Conservation (phyloP, 2,329 filamentous ascomycete genomes). For the Sordariomycetes sp. region DNA sequence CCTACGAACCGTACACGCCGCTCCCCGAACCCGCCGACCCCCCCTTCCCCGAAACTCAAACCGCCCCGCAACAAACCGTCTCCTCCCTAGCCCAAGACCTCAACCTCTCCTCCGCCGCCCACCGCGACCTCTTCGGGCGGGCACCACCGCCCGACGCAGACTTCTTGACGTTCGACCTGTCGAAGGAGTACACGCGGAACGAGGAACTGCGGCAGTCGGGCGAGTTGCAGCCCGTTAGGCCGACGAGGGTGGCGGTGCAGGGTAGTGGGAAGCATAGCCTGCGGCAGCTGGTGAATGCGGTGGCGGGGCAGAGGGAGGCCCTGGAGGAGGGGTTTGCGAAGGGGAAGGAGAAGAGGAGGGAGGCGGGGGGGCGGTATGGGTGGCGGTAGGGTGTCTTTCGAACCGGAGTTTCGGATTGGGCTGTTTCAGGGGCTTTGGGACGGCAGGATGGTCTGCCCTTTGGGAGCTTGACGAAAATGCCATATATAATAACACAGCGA, state of each 20-base stretch:
- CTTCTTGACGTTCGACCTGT: conserved; percentile 79
- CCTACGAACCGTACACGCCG: conserved; percentile 31
- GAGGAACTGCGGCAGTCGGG: conserved; percentile 59
- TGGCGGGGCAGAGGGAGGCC: conserved; percentile 69
- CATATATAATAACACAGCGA: background rate
- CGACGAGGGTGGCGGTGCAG: conserved; percentile 68
- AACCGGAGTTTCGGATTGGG: background rate
- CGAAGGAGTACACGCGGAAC: conserved; percentile 76
- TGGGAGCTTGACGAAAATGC: background rate
- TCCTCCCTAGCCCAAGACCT: conserved; percentile 57
- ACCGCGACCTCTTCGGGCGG: conserved; percentile 78
- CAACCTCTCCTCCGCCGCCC: conserved; percentile 62
- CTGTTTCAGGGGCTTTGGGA: background rate
- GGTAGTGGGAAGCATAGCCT: conserved; percentile 69
- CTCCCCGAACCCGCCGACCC: conserved; percentile 25
- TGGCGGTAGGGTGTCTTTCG: conserved; percentile 33
- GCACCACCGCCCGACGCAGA: conserved; percentile 31
- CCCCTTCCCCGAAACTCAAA: background rate
- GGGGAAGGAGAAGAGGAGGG: conserved; percentile 65
- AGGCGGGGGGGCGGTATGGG: conserved; percentile 73
- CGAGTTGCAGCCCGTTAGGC: conserved; percentile 64
- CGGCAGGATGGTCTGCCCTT: background rate
- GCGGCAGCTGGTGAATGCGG: conserved; percentile 74
- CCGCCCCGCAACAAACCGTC: conserved; percentile 6
- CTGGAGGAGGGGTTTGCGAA: conserved; percentile 85